These are phyloP conservation scores for Scheffersomyces insectosa DNA, from an alignment of 1,139 yeast species.

Conservation along the genomic window DNA sequence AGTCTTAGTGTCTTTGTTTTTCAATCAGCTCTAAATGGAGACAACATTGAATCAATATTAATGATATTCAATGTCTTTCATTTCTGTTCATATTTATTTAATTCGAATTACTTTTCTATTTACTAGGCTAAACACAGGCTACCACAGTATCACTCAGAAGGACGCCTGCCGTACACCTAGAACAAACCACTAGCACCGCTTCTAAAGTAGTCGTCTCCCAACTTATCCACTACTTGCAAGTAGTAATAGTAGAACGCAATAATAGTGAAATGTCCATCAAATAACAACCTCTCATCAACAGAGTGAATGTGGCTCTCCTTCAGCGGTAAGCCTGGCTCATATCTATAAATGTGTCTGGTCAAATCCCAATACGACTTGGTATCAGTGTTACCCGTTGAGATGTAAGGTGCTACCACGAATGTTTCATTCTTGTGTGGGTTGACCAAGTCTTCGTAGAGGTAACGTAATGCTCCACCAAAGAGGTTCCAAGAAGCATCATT, in stretches of 20 bases:
- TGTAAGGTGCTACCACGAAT: slow-evolving; percentile 30
- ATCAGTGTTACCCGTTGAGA: slow-evolving; percentile 37
- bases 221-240: slow-evolving; percentile 32
- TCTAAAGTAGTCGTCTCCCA: slow-evolving; percentile 13
- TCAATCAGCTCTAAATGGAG: no score
- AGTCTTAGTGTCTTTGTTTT: no score
- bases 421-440: slow-evolving; percentile 27
- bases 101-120: no score
- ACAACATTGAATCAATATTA: no score
- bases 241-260: slow-evolving; percentile 41
- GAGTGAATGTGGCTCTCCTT: slow-evolving; percentile 27
- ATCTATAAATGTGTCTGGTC: slow-evolving; percentile 38
- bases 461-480: slow-evolving; percentile 57
- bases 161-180: no score
- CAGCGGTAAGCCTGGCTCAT: slow-evolving; percentile 30
- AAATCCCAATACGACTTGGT: slow-evolving; percentile 44
- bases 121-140: no score
- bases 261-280: slow-evolving; percentile 27
- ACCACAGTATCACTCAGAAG: no score
- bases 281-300: slow-evolving; percentile 30
- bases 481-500: slow-evolving; percentile 52
- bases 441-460: slow-evolving; percentile 52
- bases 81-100: no score
- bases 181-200: no score
- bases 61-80: no score